These are phyloP conservation scores for Calonectria crousiana DNA, from an alignment of 2,329 filamentous ascomycete species.

Conservation along the genomic window DNA sequence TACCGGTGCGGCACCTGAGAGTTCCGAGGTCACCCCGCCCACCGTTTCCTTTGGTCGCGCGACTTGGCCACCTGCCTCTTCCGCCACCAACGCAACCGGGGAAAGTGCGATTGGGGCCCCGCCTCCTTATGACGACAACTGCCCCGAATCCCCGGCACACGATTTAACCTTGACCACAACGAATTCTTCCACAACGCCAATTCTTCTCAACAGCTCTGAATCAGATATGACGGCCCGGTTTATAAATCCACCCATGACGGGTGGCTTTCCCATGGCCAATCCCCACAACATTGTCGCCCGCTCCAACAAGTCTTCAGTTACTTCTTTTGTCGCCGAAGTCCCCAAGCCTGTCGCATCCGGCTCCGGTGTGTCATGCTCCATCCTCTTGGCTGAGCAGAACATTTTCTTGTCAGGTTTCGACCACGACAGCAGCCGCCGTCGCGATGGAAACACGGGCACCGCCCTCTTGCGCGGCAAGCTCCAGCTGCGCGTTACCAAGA, in stretches of 20 bases:
- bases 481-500: constrained; percentile 85
- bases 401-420: constrained; percentile 85
- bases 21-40: constrained; percentile 18
- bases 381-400: constrained; percentile 83
- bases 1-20: constrained; percentile 14
- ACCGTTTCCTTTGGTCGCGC: constrained; percentile 16
- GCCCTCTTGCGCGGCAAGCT: constrained; percentile 89
- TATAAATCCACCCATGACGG: constrained; percentile 33
- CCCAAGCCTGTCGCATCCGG: constrained; percentile 84
- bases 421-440: constrained; percentile 68
- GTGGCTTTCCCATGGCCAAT: constrained; percentile 47
- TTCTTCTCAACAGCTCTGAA: constrained; percentile 34
- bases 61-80: constrained; percentile 33
- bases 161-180: constrained; percentile 41
- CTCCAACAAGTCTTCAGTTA: constrained; percentile 63
- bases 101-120: constrained; percentile 38
- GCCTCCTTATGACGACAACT: constrained; percentile 49
- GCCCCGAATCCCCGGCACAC: constrained; percentile 39
- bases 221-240: constrained; percentile 41
- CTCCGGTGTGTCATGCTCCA: constrained; percentile 80
- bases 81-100: constrained; percentile 35
- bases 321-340: constrained; percentile 65
- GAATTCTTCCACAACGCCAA: constrained; percentile 32
- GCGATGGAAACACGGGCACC: constrained; percentile 74
- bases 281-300: constrained; percentile 65